Evolutionary conservation across 208 protist species (phyloP), one percentile per base, ranked within the genome.

Genomic region (Trypanosoma conorhini): DNA sequence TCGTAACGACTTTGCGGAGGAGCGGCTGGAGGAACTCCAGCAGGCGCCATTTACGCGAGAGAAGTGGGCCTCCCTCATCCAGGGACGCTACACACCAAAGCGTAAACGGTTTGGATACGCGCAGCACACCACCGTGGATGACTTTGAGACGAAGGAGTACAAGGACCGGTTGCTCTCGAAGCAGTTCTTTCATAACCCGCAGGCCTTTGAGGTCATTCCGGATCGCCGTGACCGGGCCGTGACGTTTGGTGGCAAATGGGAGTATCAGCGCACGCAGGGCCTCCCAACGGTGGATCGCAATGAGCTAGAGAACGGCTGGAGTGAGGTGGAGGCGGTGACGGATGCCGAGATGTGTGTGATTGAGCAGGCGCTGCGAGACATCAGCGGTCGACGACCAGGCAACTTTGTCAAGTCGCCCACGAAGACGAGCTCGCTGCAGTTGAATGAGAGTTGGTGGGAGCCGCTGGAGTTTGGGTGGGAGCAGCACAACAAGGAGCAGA

Each of bases 101-200:
- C 63, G 73, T 51, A 94, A 94, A 76, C 77, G 77, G 38, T 93
- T 92, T 76, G 89, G 89, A 67, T 96, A 96, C 85, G 79, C 86
- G 48, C 92, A 96, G 70, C 89, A 96, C 82, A 91, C 66, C 50
- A 91, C 87, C 13, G 62, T 92, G 40, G 91, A 96, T 72, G 93
- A 97, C 87, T 96, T 94, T 75, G 77, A 86, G 54, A 97, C 93
- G 3, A 95, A 96, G 81, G 93, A 97, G 77, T 96, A 96, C 81
- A 88, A 86, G 66, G 87, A 96, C 55, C 77, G 93, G 0, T 69
- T 97, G 30, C 80, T 92, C 22, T 83, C 88, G 8, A 84, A 86
- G 44, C 89, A 96, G 74, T 94, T 87, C 76, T 96, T 94, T 80
- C 74, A 88, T 50, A 85, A 91, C 60, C 87, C 92, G 52, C 84